Base-by-base conservation (phyloP, 352 stramenopile genomes). In the Pythium diclinum region DNA sequence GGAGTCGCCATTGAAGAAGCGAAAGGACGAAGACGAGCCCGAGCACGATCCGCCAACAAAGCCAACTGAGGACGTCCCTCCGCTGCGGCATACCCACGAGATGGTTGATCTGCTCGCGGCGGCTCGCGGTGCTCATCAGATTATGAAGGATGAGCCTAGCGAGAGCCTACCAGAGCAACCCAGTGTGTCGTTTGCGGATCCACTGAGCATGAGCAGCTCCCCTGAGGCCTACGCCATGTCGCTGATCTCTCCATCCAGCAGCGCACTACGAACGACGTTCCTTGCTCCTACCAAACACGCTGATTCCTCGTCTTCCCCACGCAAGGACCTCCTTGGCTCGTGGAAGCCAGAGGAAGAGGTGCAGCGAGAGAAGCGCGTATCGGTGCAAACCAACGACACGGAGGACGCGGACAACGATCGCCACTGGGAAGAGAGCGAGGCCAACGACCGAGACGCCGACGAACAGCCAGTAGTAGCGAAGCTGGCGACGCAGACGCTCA, bases 321-420 rank as follows among this genome's bases (percentile, higher is more conserved):
- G 6, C 16, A 2, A 46, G 14, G 16, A 46, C 2, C 11, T 28
- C 2, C 11, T 28, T 9, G n/a, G n/a, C n/a, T 6, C 17, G 44
- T 51, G 44, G 44, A 28, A 51, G 17, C 44, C 8, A 28, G 44
- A 51, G 8, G 44, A 51, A 13, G 0, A 28, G 25, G 19, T n/a
- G 6, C 48, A 56, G 48, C 48, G 48, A 8, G 25, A 56, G 48
- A 34, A 34, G 48, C 23, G 48, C 25, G 28, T 30, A 14, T 58
- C 52, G 25, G 30, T 28, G 25, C 52, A 30, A 8, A 40, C 52
- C 14, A 58, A 58, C 30, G 52, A 58, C 5, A 58, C 52, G 5
- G 52, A 58, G n/a, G 52, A 58, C 32, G 36, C 30, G 10, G 52
- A 58, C 5, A 23, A 13, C n/a, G 52, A 58, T 17, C 52, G 52